A percentile compares a stretch with the other conserved stretches of the same genome.
Conservation (phyloP, 2,329 filamentous ascomycete genomes). For the Sporothrix euskadiensis region DNA sequence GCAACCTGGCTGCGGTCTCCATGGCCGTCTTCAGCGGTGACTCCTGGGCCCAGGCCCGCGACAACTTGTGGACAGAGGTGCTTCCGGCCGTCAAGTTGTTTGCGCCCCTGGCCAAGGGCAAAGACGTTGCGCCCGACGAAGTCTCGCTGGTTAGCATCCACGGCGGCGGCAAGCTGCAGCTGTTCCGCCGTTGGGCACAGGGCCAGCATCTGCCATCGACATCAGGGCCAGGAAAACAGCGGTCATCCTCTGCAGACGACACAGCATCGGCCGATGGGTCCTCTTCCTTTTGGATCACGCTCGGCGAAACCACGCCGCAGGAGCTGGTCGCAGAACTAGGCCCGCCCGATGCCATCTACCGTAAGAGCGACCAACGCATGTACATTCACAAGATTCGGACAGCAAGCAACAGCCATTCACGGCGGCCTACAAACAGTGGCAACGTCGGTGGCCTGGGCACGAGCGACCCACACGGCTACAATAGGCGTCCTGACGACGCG, state of each 20-base stretch:
- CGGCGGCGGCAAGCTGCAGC: constrained; percentile 75
- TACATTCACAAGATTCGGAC: constrained; percentile 73
- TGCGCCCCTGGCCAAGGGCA: constrained; percentile 66
- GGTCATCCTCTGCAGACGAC: neutral
- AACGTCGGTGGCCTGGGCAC: constrained; percentile 37
- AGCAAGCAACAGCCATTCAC: constrained; percentile 52
- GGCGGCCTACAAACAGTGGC: constrained; percentile 44
- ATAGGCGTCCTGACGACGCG: constrained; percentile 48
- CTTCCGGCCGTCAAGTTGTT: constrained; percentile 74
- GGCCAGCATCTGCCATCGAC: neutral
- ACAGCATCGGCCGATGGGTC: neutral
- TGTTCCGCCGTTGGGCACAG: constrained; percentile 67
- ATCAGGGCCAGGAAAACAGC: neutral
- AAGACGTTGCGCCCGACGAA: constrained; percentile 84
- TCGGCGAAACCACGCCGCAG: constrained; percentile 88
- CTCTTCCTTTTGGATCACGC: constrained; percentile 61
- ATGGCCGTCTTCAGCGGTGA: constrained; percentile 90
- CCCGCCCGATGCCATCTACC: constrained; percentile 89
- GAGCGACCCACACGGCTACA: constrained; percentile 10
- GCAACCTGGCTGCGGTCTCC: constrained; percentile 72
- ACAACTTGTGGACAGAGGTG: constrained; percentile 71
- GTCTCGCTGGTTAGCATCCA: constrained; percentile 77
- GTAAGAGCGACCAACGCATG: constrained; percentile 85
- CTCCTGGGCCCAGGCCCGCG: constrained; percentile 84
- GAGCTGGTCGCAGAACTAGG: constrained; percentile 88